A percentile compares a stretch with the other conserved stretches of the same genome.
These are phyloP conservation scores for Pythium volutum DNA, from an alignment of 352 stramenopile species.

Conservation along the genomic window DNA sequence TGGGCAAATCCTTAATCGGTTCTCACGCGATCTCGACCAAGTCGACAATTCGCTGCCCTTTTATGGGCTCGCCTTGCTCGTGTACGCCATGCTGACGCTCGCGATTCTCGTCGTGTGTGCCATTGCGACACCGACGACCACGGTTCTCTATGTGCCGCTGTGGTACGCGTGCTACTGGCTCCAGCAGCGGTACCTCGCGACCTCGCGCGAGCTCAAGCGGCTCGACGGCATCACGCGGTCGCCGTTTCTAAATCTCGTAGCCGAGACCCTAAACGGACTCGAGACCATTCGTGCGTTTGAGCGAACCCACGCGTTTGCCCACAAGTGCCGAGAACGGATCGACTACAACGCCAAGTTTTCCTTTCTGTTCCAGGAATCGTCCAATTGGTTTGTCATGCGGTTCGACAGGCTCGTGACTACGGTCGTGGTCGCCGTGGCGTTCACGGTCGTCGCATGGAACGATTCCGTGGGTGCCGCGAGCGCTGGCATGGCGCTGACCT, in stretches of 20 bases:
- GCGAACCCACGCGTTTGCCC: constrained; percentile 37
- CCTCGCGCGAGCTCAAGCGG: constrained; percentile 91
- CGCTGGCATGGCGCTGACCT: constrained; percentile 68
- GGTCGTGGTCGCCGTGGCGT: constrained; percentile 48
- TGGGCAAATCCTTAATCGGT: constrained; percentile 75
- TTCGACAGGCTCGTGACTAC: constrained; percentile 63
- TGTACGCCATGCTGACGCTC: constrained; percentile 64
- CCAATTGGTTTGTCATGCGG: constrained; percentile 68
- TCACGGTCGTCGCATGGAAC: constrained; percentile 15
- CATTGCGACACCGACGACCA: constrained; percentile 46
- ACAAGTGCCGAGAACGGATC: constrained; percentile 48
- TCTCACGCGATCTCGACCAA: constrained; percentile 77
- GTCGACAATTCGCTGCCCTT: constrained; percentile 63
- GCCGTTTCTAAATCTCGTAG: constrained; percentile 96
- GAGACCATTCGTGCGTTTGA: constrained; percentile 92
- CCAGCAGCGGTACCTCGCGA: constrained; percentile 88
- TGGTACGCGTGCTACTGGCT: constrained; percentile 49
- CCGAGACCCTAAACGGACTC: constrained; percentile 94
- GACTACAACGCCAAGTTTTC: constrained; percentile 70
- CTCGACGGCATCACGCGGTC: constrained; percentile 92
- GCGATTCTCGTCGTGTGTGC: constrained; percentile 60
- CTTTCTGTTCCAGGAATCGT: constrained; percentile 64
- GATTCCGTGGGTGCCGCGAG: constrained; percentile 30
- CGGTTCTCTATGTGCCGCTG: constrained; percentile 72
- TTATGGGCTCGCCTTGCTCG: constrained; percentile 44